Base-by-base conservation (phyloP, 768 basidiomycete genomes). In the Tricholoma flavovirens region DNA sequence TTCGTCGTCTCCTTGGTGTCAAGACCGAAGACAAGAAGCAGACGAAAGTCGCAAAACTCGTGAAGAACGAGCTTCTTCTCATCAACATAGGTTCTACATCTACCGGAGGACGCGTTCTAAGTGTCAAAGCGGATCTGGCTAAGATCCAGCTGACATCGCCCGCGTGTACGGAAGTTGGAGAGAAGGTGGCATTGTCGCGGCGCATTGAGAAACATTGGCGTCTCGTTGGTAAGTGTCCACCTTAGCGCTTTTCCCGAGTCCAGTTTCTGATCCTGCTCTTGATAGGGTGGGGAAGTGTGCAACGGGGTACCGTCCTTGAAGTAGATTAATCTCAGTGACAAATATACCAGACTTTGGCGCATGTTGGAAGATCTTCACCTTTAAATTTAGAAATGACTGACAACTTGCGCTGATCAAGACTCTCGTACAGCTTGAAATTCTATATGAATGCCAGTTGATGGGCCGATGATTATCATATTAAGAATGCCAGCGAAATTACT, bases 11-110 rank as follows among this genome's bases (percentile, higher is more conserved):
- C 53, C 83, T 98, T n/a, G 96, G 97, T 69, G 97, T 99, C 59
- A 94, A 95, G 72, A 93, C 94, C 21, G 96, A 98, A 72, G 97
- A 98, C 76, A 97, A 95, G 78, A 99, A 98, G 71, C 92, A 95
- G 70, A 97, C 97, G 19, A 99, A 94, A 73, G 91, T 93, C 21
- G 79, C 90, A 53, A 97, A 97, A 71, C 81, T 97, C 45, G 80
- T 84, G 56, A 96, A 96, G 74, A 88, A 88, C 71, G 95, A 97
- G 73, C 80, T 95, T 2, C 74, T 98, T 2, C 82, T 98, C 59
- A 95, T 99, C 78, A 98, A 98, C 76, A 98, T 99, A 56, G 95
- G 96, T 17, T 96, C 93, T 19, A 98, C 94, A 1, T 97, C 95
- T 3, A 96, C 94, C 2, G 97, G 97, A 58, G 96, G 97, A 30